Evolutionary conservation across 1,284 basidiomycete genomes (phyloP), one percentile per base, ranked within the genome.

Genomic region (Marasmius oreades): DNA sequence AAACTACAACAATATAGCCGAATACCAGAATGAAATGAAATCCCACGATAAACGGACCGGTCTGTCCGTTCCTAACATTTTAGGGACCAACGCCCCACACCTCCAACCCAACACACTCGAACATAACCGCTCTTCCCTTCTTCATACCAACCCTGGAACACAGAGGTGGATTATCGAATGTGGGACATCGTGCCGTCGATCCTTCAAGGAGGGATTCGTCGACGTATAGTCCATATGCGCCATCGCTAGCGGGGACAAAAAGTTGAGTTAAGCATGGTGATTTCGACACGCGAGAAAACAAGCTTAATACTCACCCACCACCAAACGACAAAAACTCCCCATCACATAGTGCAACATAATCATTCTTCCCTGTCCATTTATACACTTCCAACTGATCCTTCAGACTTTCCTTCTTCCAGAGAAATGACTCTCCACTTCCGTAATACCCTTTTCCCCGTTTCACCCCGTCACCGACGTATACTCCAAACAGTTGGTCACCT

Each of bases 291-390:
- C 16, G 39, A 42, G 11, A 6, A n/a, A 18, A 39, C 47, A 3
- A 31, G 42, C 23, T 44, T 33, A 28, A 37, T 2, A 77, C 90
- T 62, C 62, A 93, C 93, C 94, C 93, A 64, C 94, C 94, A 5
- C 94, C 94, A 66, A 96, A 92, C 0, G 91, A 93, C 60, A 95
- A 78, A 64, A 86, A 91, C 42, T 82, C 79, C 0, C 81, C 73
- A 62, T 95, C 92, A 69, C 93, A 93, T 2, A 97, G 77, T 20
- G 92, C 86, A 55, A 97, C 88, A 66, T 98, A 98, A 58, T 90
- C 88, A 68, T 98, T 98, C 68, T 76, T 82, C 0, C 93, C 94
- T 1, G 95, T 95, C 88, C 93, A 95, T 44, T 81, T 85, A 76
- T 84, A 98, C 24, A 91, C 78, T 18, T 81, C 72, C 43, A 93